phyloP scores from a whole-genome alignment of 768 basidiomycete species.

The Russula compacta region DNA sequence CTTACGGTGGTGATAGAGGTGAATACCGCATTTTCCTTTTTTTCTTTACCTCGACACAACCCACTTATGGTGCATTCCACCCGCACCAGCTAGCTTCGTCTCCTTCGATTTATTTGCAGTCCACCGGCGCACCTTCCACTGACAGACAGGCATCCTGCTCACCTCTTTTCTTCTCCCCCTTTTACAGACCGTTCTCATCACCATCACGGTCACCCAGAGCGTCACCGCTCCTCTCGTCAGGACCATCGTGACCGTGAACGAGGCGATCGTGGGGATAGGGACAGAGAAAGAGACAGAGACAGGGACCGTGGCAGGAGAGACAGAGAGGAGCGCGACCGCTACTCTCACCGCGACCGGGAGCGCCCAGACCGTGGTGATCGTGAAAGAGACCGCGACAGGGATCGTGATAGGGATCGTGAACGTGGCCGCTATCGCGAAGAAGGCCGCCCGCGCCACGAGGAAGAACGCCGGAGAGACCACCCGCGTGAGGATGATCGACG shows the following conservation, averaged over 20 bases:
- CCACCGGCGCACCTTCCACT: slow-evolving; percentile 13
- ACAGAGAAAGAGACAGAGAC: slow-evolving; percentile 29
- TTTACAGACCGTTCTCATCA: slow-evolving; percentile 20
- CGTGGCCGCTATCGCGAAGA: slow-evolving; percentile 34
- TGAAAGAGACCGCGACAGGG: slow-evolving; percentile 33
- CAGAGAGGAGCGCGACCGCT: slow-evolving; percentile 22
- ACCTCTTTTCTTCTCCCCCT: slow-evolving; percentile 12
- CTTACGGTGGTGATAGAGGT: slow-evolving; percentile 14
- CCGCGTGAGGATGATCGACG: slow-evolving; percentile 32
- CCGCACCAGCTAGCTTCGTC: slow-evolving; percentile 22
- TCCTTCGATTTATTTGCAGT: slow-evolving; percentile 16
- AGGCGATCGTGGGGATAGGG: slow-evolving; percentile 29
- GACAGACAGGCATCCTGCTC: slow-evolving; percentile 17
- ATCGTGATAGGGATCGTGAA: slow-evolving; percentile 40
- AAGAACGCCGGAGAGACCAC: slow-evolving; percentile 31
- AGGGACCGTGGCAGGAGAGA: slow-evolving; percentile 25
- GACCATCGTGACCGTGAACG: slow-evolving; percentile 24
- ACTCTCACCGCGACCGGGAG: slow-evolving; percentile 22
- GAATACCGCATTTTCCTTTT: slow-evolving; percentile 7
- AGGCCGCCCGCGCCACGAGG: slow-evolving; percentile 29
- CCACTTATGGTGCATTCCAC: slow-evolving; percentile 22
- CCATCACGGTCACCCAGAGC: slow-evolving; percentile 23
- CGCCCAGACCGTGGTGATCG: slow-evolving; percentile 30
- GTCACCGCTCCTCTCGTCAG: slow-evolving; percentile 23
- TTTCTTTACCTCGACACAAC: slow-evolving; percentile 19